Conservation (phyloP, 768 basidiomycete genomes). For the Suillus sp. region DNA sequence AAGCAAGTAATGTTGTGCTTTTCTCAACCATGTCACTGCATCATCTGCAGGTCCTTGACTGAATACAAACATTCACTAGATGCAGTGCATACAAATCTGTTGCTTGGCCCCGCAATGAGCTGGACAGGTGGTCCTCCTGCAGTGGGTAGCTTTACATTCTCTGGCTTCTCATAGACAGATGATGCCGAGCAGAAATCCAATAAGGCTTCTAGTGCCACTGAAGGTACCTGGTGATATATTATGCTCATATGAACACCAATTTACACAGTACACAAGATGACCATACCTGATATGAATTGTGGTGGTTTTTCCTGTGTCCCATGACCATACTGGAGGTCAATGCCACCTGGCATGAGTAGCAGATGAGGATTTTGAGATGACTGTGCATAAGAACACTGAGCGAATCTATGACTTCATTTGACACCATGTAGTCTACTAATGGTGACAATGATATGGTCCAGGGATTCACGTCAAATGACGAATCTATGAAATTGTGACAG, state of each 20-base stretch:
- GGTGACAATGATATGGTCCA: too few species aligned
- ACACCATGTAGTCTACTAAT: too few species aligned
- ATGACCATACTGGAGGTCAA: too few species aligned
- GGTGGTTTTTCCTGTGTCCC: too few species aligned
- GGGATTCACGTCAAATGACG: too few species aligned
- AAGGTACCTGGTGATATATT: background rate
- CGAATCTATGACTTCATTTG: too few species aligned
- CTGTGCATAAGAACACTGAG: too few species aligned
- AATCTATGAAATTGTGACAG: too few species aligned
- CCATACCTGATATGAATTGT: too few species aligned
- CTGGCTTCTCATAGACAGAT: fast-evolving
- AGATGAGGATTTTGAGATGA: too few species aligned
- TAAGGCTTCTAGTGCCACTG: fast-evolving
- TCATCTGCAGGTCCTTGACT: background rate
- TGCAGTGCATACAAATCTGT: background rate
- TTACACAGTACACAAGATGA: background rate
- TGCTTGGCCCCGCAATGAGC: background rate
- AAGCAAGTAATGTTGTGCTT: background rate
- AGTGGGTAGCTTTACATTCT: background rate
- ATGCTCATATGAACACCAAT: background rate
- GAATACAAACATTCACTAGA: background rate
- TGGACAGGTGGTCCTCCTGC: background rate
- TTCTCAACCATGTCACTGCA: background rate
- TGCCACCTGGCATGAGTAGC: too few species aligned
- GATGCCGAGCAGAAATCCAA: background rate